These are phyloP conservation scores for Fusarium vanettenii DNA, from an alignment of 2,329 filamentous ascomycete genomes.

Conservation along the genomic window DNA sequence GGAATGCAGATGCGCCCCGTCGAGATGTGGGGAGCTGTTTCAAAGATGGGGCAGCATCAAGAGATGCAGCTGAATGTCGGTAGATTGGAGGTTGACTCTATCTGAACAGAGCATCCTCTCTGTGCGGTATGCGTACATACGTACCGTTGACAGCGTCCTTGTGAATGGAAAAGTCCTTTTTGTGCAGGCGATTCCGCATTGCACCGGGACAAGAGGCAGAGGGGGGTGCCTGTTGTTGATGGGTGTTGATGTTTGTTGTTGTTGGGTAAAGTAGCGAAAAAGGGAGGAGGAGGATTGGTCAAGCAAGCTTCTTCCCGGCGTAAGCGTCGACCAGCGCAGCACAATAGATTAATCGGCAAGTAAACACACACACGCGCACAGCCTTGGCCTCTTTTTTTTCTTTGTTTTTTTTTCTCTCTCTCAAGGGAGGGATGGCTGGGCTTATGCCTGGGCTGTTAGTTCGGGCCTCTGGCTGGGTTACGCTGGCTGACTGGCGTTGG, in stretches of 20 bases:
- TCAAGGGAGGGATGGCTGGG: constrained; percentile 17
- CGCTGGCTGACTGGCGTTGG: constrained; percentile 8
- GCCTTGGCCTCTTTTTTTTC: background rate
- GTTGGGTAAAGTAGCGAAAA: constrained; percentile 17
- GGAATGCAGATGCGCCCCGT: constrained; percentile 30
- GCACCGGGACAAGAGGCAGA: constrained; percentile 5
- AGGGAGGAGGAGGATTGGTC: constrained; percentile 4
- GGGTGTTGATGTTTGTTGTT: background rate
- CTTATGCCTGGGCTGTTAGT: constrained; percentile 11
- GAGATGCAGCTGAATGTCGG: background rate
- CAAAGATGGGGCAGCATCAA: constrained; percentile 31
- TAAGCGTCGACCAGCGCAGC: background rate
- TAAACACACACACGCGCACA: constrained; percentile 10
- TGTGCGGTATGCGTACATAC: background rate
- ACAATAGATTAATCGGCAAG: constrained; percentile 7
- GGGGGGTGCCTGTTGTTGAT: constrained; percentile 10
- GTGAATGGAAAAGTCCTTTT: constrained; percentile 51
- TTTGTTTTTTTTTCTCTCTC: constrained; percentile 13
- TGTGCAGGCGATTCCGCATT: constrained; percentile 50
- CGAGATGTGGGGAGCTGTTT: constrained; percentile 41
- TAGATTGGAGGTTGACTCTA: background rate
- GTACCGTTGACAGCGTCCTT: constrained; percentile 45
- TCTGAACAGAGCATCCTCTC: background rate
- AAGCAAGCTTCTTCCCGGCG: background rate
- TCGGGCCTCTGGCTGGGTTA: background rate